Percentiles rank a stretch among this genome's conserved stretches.
Conservation (phyloP, 768 basidiomycete species). For the Pleurotus tuoliensis region DNA sequence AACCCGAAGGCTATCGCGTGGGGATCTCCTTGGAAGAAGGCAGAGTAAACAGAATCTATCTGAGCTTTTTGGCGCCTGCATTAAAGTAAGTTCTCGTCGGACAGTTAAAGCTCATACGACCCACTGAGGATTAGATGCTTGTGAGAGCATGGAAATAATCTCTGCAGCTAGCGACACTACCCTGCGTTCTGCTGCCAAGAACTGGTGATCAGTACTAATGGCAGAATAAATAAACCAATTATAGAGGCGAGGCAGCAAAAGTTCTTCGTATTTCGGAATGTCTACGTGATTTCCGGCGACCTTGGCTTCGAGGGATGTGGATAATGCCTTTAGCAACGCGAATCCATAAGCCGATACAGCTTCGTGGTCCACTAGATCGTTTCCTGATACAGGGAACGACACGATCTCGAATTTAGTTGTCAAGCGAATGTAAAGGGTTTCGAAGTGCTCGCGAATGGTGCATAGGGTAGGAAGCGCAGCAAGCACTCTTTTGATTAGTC, state of each 20-base stretch:
- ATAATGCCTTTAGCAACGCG: constrained; percentile 70
- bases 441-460: constrained; percentile 73
- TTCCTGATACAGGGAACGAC: constrained; percentile 33
- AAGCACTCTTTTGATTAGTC: constrained; percentile 64
- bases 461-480: constrained; percentile 70
- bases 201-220: constrained; percentile 21
- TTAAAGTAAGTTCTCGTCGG: constrained; percentile 1
- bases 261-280: constrained; percentile 76
- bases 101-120: constrained; percentile 26
- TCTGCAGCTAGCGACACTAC: constrained; percentile 60
- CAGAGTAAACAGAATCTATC: constrained; percentile 43
- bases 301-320: constrained; percentile 51
- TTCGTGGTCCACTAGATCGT: constrained; percentile 32
- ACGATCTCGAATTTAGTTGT: constrained; percentile 72
- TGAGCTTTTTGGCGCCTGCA: constrained; percentile 66
- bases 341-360: constrained; percentile 80
- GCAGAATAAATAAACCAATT: constrained; percentile 52
- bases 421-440: constrained; percentile 74
- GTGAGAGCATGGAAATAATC: constrained; percentile 65
- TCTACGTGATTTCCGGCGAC: constrained; percentile 57
- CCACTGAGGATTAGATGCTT: constrained; percentile 61
- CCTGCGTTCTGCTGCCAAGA: constrained; percentile 38
- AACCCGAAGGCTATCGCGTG: constrained; percentile 51
- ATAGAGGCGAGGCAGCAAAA: constrained; percentile 67
- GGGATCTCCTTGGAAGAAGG: constrained; percentile 53